Base-by-base conservation (phyloP, 805 yeast genomes). In the Henningerozyma blattae region DNA sequence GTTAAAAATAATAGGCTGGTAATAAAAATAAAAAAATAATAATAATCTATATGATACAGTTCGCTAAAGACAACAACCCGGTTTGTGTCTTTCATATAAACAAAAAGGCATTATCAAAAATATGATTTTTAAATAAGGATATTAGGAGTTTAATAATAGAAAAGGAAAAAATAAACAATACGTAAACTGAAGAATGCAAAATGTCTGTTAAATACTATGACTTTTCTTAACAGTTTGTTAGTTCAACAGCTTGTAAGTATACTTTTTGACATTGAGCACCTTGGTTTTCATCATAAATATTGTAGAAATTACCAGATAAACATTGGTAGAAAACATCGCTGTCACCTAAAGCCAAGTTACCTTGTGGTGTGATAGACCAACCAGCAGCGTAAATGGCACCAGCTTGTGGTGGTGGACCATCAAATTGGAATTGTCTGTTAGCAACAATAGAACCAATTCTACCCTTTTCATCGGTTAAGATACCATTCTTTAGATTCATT, bases 251-350 rank as follows among this genome's bases (percentile, higher is more conserved):
- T 41, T 63, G 62, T 48, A 79, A 67, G 52, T 72, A 61, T 46
- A 80, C 79, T 35, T 76, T 66, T 36, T 61, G 54, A 67, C 87
- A 78, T 52, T 77, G 82, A 22, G 53, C 58, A 37, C 77, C 83
- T 34, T 74, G 56, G 44, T 63, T 56, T 57, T 72, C 62, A 55
- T 76, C 82, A 59, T 79, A 79, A 59, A 79, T 62, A 68, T 79
- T 79, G 75, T 75, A 77, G 70, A 79, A 79, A 48, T 63, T 65
- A 44, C 86, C 87, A 20, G 84, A 75, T 45, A 68, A 53, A 64
- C 87, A 79, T 62, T 77, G 76, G 67, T 69, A 77, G 64, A 77
- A 77, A 30, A 66, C 61, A 34, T 69, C 68, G 28, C 55, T 49
- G 43, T 59, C 53, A 56, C 81, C 83, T 39, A 76, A 54, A 22